Conservation (phyloP, 2,329 filamentous ascomycete genomes). For the Paecilomyces sp. region DNA sequence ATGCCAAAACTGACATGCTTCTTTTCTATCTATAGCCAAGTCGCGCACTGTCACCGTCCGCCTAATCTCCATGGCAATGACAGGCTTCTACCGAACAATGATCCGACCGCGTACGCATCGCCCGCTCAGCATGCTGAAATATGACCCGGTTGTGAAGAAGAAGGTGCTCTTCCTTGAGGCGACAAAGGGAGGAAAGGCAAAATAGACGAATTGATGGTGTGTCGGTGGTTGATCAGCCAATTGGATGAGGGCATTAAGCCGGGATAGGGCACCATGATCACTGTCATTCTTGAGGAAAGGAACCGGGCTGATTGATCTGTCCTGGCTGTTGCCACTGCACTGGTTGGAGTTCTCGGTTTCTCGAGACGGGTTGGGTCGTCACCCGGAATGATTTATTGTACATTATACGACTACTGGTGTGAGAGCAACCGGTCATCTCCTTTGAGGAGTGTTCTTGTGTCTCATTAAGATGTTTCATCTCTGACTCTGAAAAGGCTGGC, state of each 20-base stretch:
- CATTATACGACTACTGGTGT: background rate
- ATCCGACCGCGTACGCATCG: slow-evolving; percentile 70
- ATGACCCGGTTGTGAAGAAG: slow-evolving; percentile 94
- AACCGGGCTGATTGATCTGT: background rate
- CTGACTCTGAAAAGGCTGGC: background rate
- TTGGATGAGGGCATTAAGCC: background rate
- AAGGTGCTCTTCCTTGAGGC: slow-evolving; percentile 93
- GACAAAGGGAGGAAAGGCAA: slow-evolving; percentile 64
- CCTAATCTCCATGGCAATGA: slow-evolving; percentile 97
- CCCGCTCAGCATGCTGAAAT: slow-evolving; percentile 96
- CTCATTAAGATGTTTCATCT: background rate
- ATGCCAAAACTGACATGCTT: slow-evolving; percentile 1
- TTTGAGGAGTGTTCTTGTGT: background rate
- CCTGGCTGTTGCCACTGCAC: background rate
- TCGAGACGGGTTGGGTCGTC: background rate
- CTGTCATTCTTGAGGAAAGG: background rate
- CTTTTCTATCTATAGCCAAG: slow-evolving; percentile 55
- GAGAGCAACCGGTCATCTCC: background rate
- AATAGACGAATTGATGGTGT: slow-evolving; percentile 16
- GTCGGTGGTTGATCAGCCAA: background rate
- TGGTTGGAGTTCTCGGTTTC: background rate
- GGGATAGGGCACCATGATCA: background rate
- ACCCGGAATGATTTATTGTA: background rate
- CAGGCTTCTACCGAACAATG: slow-evolving; percentile 92
- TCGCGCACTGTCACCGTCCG: slow-evolving; percentile 88